A percentile compares a stretch with the other conserved stretches of the same genome.
phyloP scores from a whole-genome alignment of 2,329 filamentous ascomycete genomes.

The Claviceps sorghi region DNA sequence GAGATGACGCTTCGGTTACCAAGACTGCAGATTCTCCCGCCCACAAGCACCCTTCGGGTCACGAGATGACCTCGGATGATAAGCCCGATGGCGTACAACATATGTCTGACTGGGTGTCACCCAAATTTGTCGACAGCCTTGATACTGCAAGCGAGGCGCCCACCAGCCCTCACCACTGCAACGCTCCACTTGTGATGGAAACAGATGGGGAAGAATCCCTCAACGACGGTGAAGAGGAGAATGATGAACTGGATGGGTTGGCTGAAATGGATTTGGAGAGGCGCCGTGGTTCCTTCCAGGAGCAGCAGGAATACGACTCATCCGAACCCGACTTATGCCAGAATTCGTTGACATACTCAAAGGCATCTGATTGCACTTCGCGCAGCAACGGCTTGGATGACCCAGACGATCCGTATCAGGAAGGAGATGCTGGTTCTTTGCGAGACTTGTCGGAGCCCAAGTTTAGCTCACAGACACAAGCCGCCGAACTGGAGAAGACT shows the following conservation, averaged over 20 bases:
- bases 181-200: neutral
- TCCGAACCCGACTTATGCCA: neutral
- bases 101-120: neutral
- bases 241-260: neutral
- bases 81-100: neutral
- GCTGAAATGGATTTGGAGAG: neutral
- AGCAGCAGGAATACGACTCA: neutral
- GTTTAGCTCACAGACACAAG: neutral
- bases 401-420: neutral
- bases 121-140: neutral
- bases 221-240: neutral
- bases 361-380: neutral
- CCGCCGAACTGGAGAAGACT: neutral
- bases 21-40: neutral
- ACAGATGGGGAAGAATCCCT: neutral
- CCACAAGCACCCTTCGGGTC: neutral
- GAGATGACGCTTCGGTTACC: constrained; percentile 1
- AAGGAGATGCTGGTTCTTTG: neutral
- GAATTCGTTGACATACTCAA: neutral
- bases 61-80: neutral
- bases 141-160: neutral
- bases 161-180: neutral
- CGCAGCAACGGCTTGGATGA: neutral
- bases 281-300: neutral
- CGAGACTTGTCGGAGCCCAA: neutral